Evolutionary conservation across 2,329 filamentous ascomycete species (phyloP).

Genomic region (Zasmidium citrigriseum): DNA sequence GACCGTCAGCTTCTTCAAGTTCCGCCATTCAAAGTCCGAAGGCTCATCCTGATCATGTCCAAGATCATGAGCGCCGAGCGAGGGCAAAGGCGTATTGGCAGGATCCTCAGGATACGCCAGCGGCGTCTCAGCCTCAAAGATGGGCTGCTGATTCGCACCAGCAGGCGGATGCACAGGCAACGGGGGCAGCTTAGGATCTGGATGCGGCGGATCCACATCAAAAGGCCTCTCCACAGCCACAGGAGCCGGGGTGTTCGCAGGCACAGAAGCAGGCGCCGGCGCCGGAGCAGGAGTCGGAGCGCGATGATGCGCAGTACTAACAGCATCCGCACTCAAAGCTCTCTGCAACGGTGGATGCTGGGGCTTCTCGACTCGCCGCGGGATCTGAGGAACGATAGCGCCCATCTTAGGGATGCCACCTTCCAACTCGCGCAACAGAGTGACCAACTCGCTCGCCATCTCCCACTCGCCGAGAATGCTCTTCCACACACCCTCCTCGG

Average conservation of each 20-base stretch:
- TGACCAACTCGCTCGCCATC: slow-evolving; percentile 83
- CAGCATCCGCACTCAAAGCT: slow-evolving; percentile 31
- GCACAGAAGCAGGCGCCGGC: slow-evolving; percentile 4
- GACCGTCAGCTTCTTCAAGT: slow-evolving; percentile 90
- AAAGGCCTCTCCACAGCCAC: slow-evolving; percentile 67
- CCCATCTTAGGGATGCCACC: slow-evolving; percentile 79
- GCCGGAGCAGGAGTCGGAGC: slow-evolving; percentile 10
- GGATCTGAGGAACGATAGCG: slow-evolving; percentile 52
- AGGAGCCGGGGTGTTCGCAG: slow-evolving; percentile 26
- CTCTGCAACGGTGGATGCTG: slow-evolving; percentile 30
- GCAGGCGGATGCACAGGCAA: slow-evolving; percentile 33
- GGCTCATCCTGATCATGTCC: slow-evolving; percentile 61
- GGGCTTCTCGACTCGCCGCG: slow-evolving; percentile 23
- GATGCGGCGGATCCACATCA: slow-evolving; percentile 41
- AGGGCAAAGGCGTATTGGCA: slow-evolving; percentile 27
- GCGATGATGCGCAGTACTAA: slow-evolving; percentile 9
- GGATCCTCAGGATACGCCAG: slow-evolving; percentile 43
- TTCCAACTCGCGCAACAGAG: slow-evolving; percentile 83
- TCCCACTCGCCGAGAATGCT: slow-evolving; percentile 89
- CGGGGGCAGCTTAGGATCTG: slow-evolving; percentile 36
- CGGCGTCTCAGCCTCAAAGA: slow-evolving; percentile 46
- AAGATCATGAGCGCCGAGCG: slow-evolving; percentile 12
- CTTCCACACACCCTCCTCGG: slow-evolving; percentile 81
- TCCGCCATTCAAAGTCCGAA: slow-evolving; percentile 70
- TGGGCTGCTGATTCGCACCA: slow-evolving; percentile 45